phyloP scores from a whole-genome alignment of 345 rosid genomes.

The Erucastrum elatum region DNA sequence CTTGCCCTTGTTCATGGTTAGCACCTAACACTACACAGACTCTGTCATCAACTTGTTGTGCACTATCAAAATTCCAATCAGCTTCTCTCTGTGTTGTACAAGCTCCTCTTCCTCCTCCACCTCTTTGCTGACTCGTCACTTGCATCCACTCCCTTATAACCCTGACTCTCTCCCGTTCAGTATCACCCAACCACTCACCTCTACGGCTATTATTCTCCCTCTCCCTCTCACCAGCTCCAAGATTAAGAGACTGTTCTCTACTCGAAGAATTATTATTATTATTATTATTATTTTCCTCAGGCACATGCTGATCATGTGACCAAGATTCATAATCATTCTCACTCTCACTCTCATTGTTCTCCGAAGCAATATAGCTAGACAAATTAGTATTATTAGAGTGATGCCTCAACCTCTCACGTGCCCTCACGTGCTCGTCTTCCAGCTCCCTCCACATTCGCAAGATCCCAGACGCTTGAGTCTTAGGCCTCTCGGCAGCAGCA shows the following conservation, averaged over 20 bases:
- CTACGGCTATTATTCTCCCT: constrained; percentile 56
- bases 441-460: constrained; percentile 99
- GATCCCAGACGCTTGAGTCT: constrained; percentile 82
- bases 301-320: constrained; percentile 65
- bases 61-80: background rate
- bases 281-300: constrained; percentile 35
- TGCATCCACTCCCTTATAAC: constrained; percentile 97
- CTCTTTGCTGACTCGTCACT: constrained; percentile 93
- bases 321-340: constrained; percentile 76
- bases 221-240: constrained; percentile 93
- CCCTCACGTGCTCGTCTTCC: constrained; percentile 96
- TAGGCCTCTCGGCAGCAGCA: constrained; percentile 69
- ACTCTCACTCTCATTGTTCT: constrained; percentile 75
- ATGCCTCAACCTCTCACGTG: constrained; percentile 81
- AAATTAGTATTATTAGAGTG: constrained; percentile 39
- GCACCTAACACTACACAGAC: constrained; percentile 55
- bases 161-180: constrained; percentile 97
- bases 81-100: constrained; percentile 65
- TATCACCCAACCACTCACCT: constrained; percentile 97
- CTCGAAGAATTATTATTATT: constrained; percentile 54
- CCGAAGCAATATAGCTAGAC: constrained; percentile 51
- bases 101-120: constrained; percentile 58
- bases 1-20: constrained; percentile 72
- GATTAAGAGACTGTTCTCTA: constrained; percentile 94
- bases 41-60: constrained; percentile 34